Percentiles rank a stretch among this genome's conserved stretches.
phyloP scores from a whole-genome alignment of 2,329 filamentous ascomycete species.

The Arachnopeziza araneosa region DNA sequence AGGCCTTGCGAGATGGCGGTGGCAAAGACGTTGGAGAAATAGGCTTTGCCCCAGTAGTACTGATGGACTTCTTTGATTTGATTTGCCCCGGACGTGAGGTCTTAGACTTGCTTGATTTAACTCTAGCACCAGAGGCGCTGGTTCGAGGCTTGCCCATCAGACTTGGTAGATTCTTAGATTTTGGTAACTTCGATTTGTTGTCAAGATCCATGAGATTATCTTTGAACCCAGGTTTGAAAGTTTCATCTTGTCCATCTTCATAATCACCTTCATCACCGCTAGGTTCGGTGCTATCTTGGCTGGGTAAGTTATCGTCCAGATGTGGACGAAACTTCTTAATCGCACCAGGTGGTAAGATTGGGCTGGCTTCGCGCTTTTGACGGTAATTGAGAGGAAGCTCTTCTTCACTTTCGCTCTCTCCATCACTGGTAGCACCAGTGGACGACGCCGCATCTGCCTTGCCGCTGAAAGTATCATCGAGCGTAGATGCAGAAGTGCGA shows the following conservation, averaged over 20 bases:
- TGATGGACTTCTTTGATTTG: conserved; percentile 47
- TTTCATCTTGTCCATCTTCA: conserved; percentile 38
- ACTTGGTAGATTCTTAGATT: conserved; percentile 35
- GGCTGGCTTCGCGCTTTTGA: conserved; percentile 50
- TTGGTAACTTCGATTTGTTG: conserved; percentile 29
- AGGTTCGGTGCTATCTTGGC: conserved; percentile 50
- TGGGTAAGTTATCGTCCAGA: conserved; percentile 47
- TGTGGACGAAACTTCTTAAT: conserved; percentile 42
- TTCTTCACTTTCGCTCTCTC: conserved; percentile 61
- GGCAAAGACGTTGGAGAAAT: conserved; percentile 65
- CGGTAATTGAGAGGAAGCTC: conserved; percentile 55
- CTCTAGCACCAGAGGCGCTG: conserved; percentile 36
- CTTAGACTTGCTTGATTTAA: conserved; percentile 42
- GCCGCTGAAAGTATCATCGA: conserved; percentile 90
- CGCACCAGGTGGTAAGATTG: conserved; percentile 41
- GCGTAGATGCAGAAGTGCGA: conserved; percentile 84
- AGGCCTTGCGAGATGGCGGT: conserved; percentile 68
- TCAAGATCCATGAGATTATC: conserved; percentile 22
- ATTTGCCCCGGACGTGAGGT: conserved; percentile 24
- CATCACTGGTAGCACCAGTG: conserved; percentile 76
- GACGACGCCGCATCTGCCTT: conserved; percentile 80
- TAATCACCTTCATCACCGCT: conserved; percentile 58
- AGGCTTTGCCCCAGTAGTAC: conserved; percentile 36
- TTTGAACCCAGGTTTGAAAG: conserved; percentile 27
- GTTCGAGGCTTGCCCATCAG: conserved; percentile 36